Base-by-base conservation (phyloP, 768 basidiomycete species). In the Mycena crocata region DNA sequence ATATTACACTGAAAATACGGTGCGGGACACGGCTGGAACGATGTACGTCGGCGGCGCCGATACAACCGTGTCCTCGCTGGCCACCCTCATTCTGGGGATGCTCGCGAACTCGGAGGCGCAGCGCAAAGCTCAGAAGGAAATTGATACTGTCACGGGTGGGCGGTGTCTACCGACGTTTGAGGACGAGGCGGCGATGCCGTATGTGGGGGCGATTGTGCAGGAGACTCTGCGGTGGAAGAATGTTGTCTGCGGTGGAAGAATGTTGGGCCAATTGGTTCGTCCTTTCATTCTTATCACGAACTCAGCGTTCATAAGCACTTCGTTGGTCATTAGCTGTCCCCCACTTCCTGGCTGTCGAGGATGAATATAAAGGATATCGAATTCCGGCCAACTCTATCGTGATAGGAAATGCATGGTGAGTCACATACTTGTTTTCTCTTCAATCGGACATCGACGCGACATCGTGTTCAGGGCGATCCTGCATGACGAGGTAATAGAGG, bases 1-100 rank as follows among this genome's bases (percentile, higher is more conserved):
- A 21, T 62, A 54, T 26, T 62, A 62, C 24, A 37, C 26, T 2
- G 61, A 62, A 46, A 26, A 2, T 32, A 48, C 52, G 2, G 62
- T 63, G 2, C 26, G 39, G 30, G 48, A 12, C 13, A 35, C 31
- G 1, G 55, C 54, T 21, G 55, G n/a, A 5, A 44, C 62, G 35
- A 57, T 50, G 45, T 64, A 49, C 35, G n/a, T 57, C 13, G 62
- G n/a, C 3, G 62, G 54, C 5, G 45, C 62, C 1, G 62, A 57
- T 37, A 57, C 62, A 14, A 64, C 55, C 10, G 30, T 50, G 3
- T 56, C 62, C 8, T 26, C 46, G 15, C 46, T 57, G 26, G 54
- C 17, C 12, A 57, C 24, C 17, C 57, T 64, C 23, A 14, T 64
- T 21, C 46, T 64, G 8, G 62, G 23, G 35, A 8, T 40, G 55